Conservation (phyloP, 1,284 basidiomycete genomes). For the Golubevia sp. region DNA sequence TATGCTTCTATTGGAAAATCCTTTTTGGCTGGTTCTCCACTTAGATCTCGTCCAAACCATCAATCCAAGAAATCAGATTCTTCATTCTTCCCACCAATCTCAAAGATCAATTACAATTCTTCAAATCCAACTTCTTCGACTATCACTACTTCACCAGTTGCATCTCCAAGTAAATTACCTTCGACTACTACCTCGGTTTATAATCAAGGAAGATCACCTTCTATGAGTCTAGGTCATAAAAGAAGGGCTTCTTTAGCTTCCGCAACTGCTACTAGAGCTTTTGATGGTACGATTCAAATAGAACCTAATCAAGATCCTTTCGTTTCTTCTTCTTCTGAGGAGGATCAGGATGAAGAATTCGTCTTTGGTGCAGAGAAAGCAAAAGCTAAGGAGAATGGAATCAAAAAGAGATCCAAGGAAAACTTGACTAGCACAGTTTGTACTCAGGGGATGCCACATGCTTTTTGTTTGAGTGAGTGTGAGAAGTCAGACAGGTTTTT, state of each 20-base stretch:
- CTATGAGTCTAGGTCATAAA: too few species aligned
- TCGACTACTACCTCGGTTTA: slow-evolving; percentile 13
- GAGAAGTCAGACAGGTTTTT: not conserved
- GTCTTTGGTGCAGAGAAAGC: too few species aligned
- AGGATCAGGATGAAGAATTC: too few species aligned
- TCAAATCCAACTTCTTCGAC: slow-evolving; percentile 1
- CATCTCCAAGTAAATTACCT: slow-evolving; percentile 27
- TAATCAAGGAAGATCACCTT: too few species aligned
- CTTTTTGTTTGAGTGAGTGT: slow-evolving; percentile 26
- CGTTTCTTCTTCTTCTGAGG: too few species aligned
- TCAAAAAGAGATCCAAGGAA: not conserved
- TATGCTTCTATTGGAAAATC: not conserved
- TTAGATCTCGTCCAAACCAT: not conserved
- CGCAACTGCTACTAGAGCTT: too few species aligned
- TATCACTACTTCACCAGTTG: slow-evolving; percentile 15
- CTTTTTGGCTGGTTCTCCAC: slow-evolving; percentile 3
- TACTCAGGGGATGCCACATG: slow-evolving; percentile 34
- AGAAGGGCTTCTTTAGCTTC: too few species aligned
- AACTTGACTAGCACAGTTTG: slow-evolving; percentile 27
- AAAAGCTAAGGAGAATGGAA: not conserved
- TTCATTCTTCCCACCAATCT: too few species aligned
- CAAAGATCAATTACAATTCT: not conserved
- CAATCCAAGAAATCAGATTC: not conserved
- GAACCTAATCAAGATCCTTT: too few species aligned
- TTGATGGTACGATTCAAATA: too few species aligned